Base-by-base conservation (phyloP, 257 asterid species). In the Solanum microdontum region DNA sequence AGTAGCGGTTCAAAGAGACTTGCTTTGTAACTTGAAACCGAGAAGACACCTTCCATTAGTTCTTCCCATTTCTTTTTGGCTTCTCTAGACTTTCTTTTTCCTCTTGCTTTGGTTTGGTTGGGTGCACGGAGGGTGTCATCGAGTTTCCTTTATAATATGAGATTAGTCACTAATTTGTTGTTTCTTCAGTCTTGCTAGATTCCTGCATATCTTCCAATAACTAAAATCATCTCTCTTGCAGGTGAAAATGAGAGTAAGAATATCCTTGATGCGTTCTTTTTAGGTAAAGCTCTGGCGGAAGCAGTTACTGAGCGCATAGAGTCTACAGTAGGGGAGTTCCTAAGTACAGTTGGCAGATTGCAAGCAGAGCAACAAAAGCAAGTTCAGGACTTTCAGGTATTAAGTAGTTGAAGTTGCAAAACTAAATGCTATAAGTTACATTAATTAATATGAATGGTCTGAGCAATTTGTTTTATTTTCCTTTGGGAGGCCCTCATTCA, bases 311-410 rank as follows among this genome's bases (percentile, higher is more conserved):
- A 94, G 93, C 98, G 95, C 4, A 21, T 93, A 45, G 97, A 93
- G 88, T 94, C 98, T 12, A 87, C 93, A 15, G 95, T 94, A 58
- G 99, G 99, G 8, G 99, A 96, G 90, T 89, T 96, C 86, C 90
- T 96, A 55, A 93, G 98, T 90, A 55, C 89, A 34, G 84, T 95
- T 84, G 98, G 98, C 60, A 90, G 95, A 70, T 82, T 95, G 87
- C 98, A 96, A 92, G 96, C 99, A 58, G 98, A 95, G 92, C 99
- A 96, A 87, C 99, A 91, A 73, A 96, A 95, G 92, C 96, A 92
- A 89, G 92, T 94, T 33, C 91, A 88, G 86, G 98, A 94, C 76
- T 94, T 96, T 82, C 98, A 93, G 98, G 99, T 95, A 90, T 33
- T 83, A 17, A 48, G 28, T 45, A 28, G 70, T 48, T 48, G 68